A percentile compares a stretch with the other conserved stretches of the same genome.
Conservation (phyloP, 768 basidiomycete species). For the Pleurotus giganteus region DNA sequence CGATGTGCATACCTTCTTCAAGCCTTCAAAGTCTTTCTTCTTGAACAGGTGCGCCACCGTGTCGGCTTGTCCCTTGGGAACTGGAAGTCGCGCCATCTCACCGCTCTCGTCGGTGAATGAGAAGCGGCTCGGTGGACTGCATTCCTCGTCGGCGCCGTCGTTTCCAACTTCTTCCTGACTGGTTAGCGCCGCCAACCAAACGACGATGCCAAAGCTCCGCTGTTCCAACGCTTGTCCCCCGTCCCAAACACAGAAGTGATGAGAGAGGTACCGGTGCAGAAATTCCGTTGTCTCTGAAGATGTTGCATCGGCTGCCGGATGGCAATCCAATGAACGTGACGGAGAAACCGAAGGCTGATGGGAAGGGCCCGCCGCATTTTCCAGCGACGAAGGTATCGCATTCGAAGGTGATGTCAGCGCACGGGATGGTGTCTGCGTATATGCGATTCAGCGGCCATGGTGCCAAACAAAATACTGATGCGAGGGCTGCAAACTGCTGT, state of each 20-base stretch:
- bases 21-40: not conserved
- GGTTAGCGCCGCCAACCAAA: not conserved
- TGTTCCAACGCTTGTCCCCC: not conserved
- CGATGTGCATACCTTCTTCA: not conserved
- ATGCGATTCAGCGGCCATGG: too few species aligned
- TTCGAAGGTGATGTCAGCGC: not conserved
- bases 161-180: not conserved
- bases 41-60: not conserved
- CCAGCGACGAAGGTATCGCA: not conserved
- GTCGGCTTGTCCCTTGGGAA: not conserved
- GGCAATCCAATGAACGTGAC: not conserved
- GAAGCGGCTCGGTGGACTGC: not conserved
- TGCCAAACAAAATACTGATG: too few species aligned
- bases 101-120: not conserved
- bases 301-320: not conserved
- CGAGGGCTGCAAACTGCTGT: too few species aligned
- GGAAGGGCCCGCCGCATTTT: not conserved
- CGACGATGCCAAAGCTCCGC: not conserved
- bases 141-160: not conserved
- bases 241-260: not conserved
- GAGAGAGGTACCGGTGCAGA: not conserved
- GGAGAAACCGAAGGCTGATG: not conserved
- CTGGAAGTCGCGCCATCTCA: not conserved
- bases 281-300: not conserved
- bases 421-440: not conserved